Evolutionary conservation across 176 grass and related monocot species (phyloP).

Genomic region (Eleusine coracana): DNA sequence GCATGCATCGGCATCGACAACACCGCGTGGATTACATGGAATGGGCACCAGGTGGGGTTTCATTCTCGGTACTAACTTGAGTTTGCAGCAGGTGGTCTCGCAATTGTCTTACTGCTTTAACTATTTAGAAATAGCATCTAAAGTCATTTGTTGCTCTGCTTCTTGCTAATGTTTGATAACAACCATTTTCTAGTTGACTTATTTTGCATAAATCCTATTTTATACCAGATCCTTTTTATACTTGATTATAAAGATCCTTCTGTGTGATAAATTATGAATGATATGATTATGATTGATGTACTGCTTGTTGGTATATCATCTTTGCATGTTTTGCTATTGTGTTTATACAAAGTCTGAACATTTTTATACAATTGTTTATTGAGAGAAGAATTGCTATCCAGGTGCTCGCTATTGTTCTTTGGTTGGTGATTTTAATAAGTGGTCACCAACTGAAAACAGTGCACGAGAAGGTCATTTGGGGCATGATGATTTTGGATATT

Average conservation of each 20-base stretch:
- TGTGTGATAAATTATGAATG: not conserved
- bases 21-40: conserved; percentile 94
- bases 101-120: not conserved
- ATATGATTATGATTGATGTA: conserved; percentile 14
- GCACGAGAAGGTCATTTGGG: conserved; percentile 92
- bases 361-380: conserved; percentile 28
- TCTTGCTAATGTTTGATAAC: not conserved
- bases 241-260: conserved; percentile 8
- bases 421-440: conserved; percentile 91
- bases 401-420: conserved; percentile 89
- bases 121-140: not conserved
- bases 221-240: not conserved
- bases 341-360: conserved; percentile 9
- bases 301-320: conserved; percentile 1
- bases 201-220: not conserved
- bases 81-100: not conserved
- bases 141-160: not conserved
- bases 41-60: conserved; percentile 82
- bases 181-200: not conserved
- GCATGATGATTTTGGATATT: conserved; percentile 98
- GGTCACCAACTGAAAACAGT: conserved; percentile 69
- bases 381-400: conserved; percentile 43
- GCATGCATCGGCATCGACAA: conserved; percentile 83
- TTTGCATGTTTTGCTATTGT: conserved; percentile 14
- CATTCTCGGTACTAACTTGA: not conserved